Conservation (phyloP, 2,329 filamentous ascomycete genomes). For the Chrysoporthe deuterocubensis region DNA sequence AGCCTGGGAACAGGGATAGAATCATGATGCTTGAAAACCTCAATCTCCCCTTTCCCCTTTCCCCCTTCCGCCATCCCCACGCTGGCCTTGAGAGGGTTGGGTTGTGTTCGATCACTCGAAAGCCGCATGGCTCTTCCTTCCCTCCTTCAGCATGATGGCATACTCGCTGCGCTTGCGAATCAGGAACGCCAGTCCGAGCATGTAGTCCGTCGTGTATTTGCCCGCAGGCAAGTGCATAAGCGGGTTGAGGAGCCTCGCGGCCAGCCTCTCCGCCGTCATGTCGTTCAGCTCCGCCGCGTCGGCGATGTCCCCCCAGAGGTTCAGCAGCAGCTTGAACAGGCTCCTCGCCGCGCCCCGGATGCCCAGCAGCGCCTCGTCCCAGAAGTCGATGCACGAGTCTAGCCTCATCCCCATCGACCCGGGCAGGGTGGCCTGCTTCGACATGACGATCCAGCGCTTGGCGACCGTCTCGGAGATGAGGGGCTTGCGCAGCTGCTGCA, state of each 20-base stretch:
- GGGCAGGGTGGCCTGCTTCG: constrained; percentile 43
- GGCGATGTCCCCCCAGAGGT: constrained; percentile 48
- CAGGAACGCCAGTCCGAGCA: constrained; percentile 49
- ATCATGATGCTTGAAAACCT: background rate
- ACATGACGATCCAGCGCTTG: constrained; percentile 47
- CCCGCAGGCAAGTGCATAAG: constrained; percentile 43
- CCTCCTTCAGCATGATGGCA: constrained; percentile 40
- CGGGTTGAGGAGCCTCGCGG: constrained; percentile 43
- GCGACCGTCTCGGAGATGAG: constrained; percentile 44
- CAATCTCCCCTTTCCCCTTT: background rate
- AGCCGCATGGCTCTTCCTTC: constrained; percentile 34
- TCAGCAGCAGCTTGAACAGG: constrained; percentile 48
- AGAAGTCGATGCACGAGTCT: constrained; percentile 51
- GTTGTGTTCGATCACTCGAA: constrained; percentile 19
- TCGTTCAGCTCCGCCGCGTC: constrained; percentile 44
- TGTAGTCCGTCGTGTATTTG: constrained; percentile 44
- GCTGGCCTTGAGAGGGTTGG: no score
- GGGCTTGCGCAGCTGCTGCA: constrained; percentile 45
- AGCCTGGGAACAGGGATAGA: no score
- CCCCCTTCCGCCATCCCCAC: no score
- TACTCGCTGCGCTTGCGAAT: constrained; percentile 49
- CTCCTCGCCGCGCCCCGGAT: constrained; percentile 43
- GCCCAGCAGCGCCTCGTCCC: constrained; percentile 49
- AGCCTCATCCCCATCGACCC: constrained; percentile 41
- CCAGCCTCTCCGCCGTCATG: constrained; percentile 50